These are phyloP conservation scores for Chrysophaeum taylorii DNA, from an alignment of 352 stramenopile species.

Conservation along the genomic window DNA sequence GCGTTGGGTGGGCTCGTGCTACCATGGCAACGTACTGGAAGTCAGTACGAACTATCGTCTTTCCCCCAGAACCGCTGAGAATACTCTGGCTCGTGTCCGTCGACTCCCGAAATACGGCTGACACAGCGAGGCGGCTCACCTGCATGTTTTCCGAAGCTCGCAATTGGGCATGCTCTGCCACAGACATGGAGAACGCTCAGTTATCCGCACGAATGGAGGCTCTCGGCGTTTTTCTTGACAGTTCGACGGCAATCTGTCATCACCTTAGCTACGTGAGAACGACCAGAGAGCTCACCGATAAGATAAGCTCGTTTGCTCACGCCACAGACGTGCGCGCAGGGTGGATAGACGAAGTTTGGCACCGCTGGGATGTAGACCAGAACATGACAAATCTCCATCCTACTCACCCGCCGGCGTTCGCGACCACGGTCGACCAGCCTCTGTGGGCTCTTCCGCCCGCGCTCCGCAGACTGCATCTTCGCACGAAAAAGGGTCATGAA, in stretches of 20 bases:
- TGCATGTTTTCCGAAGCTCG: slow-evolving; percentile 11
- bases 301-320: slow-evolving; percentile 1
- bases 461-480: background rate
- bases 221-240: background rate
- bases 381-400: background rate
- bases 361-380: background rate
- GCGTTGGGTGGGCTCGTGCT: background rate
- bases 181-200: no score
- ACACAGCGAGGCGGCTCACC: no score
- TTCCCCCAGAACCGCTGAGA: background rate
- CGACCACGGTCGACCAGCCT: background rate
- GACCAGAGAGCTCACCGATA: background rate
- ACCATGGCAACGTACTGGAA: slow-evolving; percentile 12
- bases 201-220: background rate
- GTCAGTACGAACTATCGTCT: background rate
- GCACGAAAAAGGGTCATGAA: no score
- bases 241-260: background rate
- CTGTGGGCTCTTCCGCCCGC: background rate
- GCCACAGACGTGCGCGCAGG: background rate
- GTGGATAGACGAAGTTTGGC: slow-evolving; percentile 2
- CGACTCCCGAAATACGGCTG: background rate
- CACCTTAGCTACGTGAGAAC: slow-evolving; percentile 10
- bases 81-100: slow-evolving; percentile 5
- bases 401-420: slow-evolving; percentile 1
- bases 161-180: slow-evolving; percentile 14